phyloP scores from a whole-genome alignment of 2,329 filamentous ascomycete genomes.

The Aureobasidium sp. region DNA sequence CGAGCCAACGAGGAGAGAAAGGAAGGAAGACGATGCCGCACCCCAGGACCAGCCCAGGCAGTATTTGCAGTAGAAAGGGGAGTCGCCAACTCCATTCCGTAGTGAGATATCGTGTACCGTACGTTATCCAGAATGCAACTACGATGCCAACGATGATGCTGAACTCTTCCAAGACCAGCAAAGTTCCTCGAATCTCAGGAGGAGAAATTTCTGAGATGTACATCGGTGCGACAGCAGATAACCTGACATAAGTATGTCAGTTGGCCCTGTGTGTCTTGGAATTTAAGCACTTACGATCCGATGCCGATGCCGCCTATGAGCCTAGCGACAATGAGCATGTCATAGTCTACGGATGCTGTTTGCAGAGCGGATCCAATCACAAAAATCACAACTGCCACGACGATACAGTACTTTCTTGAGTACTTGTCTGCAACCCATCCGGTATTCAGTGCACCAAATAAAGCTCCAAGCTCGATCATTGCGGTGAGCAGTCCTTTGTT shows the following conservation, averaged over 20 bases:
- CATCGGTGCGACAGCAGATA: constrained; percentile 44
- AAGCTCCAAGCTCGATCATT: constrained; percentile 50
- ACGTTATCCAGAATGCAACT: constrained; percentile 50
- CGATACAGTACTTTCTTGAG: constrained; percentile 46
- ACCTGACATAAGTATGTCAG: neutral
- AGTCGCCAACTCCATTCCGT: constrained; percentile 43
- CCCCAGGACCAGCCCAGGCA: constrained; percentile 28
- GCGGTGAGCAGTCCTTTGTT: constrained; percentile 44
- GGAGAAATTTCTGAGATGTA: constrained; percentile 35
- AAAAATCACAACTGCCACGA: constrained; percentile 47
- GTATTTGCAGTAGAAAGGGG: constrained; percentile 43
- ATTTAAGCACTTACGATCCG: constrained; percentile 34
- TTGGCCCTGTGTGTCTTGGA: neutral
- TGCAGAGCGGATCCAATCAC: constrained; percentile 46
- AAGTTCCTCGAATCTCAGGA: constrained; percentile 34
- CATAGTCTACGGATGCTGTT: constrained; percentile 44
- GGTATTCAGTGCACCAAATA: constrained; percentile 39
- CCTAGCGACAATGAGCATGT: constrained; percentile 45
- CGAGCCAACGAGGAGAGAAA: constrained; percentile 31
- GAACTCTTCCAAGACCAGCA: constrained; percentile 41
- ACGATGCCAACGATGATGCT: constrained; percentile 44
- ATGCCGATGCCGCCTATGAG: constrained; percentile 47
- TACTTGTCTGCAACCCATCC: constrained; percentile 48
- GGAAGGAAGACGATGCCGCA: constrained; percentile 29
- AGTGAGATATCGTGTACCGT: constrained; percentile 39